Percentiles rank a stretch among this genome's conserved stretches.
Evolutionary conservation across 2,329 filamentous ascomycete species (phyloP).

Genomic region (Botrytis deweyae): DNA sequence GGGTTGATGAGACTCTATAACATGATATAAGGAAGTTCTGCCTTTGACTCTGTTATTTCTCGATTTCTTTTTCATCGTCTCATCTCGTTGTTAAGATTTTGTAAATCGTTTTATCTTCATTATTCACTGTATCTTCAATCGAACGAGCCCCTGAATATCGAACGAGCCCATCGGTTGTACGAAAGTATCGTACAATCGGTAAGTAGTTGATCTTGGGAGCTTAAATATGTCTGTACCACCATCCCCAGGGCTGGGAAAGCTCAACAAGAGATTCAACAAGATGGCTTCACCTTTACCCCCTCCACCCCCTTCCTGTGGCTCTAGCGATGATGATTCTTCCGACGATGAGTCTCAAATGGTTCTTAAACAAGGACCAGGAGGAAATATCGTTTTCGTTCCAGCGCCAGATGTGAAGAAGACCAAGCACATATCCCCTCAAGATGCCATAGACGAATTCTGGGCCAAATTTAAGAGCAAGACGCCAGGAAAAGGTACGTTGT

Average conservation of each 20-base stretch:
- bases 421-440: slow-evolving; percentile 62
- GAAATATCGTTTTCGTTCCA: slow-evolving; percentile 14
- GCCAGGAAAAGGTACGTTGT: slow-evolving; percentile 61
- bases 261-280: slow-evolving; percentile 1
- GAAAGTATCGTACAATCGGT: neutral
- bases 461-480: slow-evolving; percentile 66
- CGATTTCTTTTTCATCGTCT: neutral
- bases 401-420: slow-evolving; percentile 33
- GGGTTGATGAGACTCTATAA: neutral
- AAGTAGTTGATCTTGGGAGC: neutral
- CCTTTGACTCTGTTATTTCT: neutral
- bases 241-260: slow-evolving; percentile 1
- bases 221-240: neutral
- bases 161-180: neutral
- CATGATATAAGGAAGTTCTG: neutral
- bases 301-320: slow-evolving; percentile 9
- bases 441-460: slow-evolving; percentile 72
- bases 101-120: neutral
- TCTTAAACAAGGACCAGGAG: slow-evolving; percentile 6
- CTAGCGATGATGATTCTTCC: slow-evolving; percentile 10
- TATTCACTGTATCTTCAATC: slow-evolving; percentile 11
- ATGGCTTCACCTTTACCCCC: neutral
- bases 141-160: neutral
- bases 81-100: neutral
- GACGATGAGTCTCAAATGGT: neutral